Conservation (phyloP, 2,329 filamentous ascomycete genomes). For the Aureobasidium lini region DNA sequence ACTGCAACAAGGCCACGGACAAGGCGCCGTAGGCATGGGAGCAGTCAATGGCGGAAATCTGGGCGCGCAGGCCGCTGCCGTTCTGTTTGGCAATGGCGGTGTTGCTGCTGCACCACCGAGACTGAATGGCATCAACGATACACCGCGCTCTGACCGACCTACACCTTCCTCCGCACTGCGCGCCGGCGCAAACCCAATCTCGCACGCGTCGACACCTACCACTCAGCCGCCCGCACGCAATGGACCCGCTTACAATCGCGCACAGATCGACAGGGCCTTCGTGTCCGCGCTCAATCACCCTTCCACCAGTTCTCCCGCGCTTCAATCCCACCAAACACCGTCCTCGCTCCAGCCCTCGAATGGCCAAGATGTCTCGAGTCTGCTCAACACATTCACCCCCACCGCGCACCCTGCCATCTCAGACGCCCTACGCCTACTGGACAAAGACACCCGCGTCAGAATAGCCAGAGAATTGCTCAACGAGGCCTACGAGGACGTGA, state of each 20-base stretch:
- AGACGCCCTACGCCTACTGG: neutral
- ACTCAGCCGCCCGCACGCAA: neutral
- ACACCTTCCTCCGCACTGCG: neutral
- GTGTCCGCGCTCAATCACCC: neutral
- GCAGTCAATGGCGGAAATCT: neutral
- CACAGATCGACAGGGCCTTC: constrained; percentile 1
- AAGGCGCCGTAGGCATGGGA: neutral
- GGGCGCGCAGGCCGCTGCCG: neutral
- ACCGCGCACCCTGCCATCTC: neutral
- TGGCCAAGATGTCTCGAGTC: neutral
- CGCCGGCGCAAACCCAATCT: neutral
- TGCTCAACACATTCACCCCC: neutral
- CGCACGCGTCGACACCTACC: neutral
- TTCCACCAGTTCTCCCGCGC: neutral
- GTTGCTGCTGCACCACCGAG: neutral
- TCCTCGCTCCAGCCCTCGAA: neutral
- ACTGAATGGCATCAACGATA: neutral
- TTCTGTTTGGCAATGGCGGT: neutral
- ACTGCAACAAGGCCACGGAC: neutral
- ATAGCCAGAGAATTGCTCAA: constrained; percentile 8
- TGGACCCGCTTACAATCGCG: neutral
- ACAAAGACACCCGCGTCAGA: constrained; percentile 3
- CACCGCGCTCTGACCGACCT: constrained; percentile 1
- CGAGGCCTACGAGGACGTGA: constrained; percentile 7
- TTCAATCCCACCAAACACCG: neutral